phyloP scores from a whole-genome alignment of 1,139 yeast species.

The Scheffersomyces quercinus region DNA sequence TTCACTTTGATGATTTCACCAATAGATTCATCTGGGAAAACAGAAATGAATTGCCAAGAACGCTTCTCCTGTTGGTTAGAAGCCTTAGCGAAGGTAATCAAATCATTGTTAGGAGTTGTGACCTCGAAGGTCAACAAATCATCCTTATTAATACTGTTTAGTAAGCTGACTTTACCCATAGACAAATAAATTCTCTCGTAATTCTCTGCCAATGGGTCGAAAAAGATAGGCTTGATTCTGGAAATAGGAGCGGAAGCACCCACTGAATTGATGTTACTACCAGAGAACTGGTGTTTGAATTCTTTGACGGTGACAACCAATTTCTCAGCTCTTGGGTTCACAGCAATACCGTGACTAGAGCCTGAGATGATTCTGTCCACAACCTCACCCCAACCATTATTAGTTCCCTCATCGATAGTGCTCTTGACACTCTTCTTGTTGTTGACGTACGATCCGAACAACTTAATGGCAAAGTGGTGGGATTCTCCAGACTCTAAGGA shows the following conservation, averaged over 20 bases:
- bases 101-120: slow-evolving; percentile 46
- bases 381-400: slow-evolving; percentile 89
- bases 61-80: slow-evolving; percentile 58
- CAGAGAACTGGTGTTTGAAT: slow-evolving; percentile 57
- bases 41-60: slow-evolving; percentile 78
- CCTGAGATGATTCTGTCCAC: slow-evolving; percentile 79
- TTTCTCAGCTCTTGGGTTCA: slow-evolving; percentile 79
- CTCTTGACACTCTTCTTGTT: slow-evolving; percentile 25
- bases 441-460: slow-evolving; percentile 68
- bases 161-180: slow-evolving; percentile 50
- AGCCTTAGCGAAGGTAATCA: slow-evolving; percentile 62
- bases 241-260: slow-evolving; percentile 53
- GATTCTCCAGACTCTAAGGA: slow-evolving; percentile 61
- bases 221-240: slow-evolving; percentile 61
- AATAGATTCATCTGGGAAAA: slow-evolving; percentile 68
- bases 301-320: slow-evolving; percentile 74
- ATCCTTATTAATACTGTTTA: slow-evolving; percentile 32
- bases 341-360: slow-evolving; percentile 74
- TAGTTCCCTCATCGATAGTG: slow-evolving; percentile 26
- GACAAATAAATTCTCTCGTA: slow-evolving; percentile 62
- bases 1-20: slow-evolving; percentile 68
- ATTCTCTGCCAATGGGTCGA: slow-evolving; percentile 61
- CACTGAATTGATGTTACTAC: slow-evolving; percentile 37
- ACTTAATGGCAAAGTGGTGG: slow-evolving; percentile 69
- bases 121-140: slow-evolving; percentile 52